Conservation (phyloP, 345 rosid species). For the Linum usitatissimum region DNA sequence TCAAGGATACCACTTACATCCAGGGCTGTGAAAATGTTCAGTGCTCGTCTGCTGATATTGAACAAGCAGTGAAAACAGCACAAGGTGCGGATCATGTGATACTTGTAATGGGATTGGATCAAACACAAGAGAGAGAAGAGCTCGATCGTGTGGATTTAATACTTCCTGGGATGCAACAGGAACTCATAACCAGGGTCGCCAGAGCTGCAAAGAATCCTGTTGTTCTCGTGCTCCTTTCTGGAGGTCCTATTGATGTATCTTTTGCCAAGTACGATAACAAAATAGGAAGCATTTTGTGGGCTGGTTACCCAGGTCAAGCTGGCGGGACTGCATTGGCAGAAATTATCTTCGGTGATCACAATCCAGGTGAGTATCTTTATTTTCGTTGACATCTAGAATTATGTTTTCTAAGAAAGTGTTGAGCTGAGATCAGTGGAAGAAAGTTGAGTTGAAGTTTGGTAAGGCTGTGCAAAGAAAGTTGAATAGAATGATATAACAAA, state of each 20-base stretch:
- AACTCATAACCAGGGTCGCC: constrained; percentile 37
- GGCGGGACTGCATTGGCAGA: constrained; percentile 67
- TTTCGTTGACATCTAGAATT: not conserved
- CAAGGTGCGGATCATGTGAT: constrained; percentile 38
- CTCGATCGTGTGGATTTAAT: constrained; percentile 37
- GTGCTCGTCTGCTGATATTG: constrained; percentile 28
- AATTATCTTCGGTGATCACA: constrained; percentile 45
- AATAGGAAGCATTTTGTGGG: constrained; percentile 44
- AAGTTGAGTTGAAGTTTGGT: too few relatives aligned
- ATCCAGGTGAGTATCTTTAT: constrained; percentile 33
- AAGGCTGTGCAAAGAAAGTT: too few relatives aligned
- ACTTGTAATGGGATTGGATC: constrained; percentile 35
- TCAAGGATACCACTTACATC: constrained; percentile 15
- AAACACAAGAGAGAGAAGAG: constrained; percentile 41
- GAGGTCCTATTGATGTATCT: constrained; percentile 41
- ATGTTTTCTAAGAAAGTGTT: too few relatives aligned
- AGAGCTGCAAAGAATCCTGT: constrained; percentile 39
- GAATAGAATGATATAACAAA: too few relatives aligned
- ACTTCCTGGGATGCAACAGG: constrained; percentile 46
- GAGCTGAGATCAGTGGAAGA: too few relatives aligned
- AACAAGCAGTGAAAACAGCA: constrained; percentile 26
- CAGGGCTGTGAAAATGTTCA: constrained; percentile 40
- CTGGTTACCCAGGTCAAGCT: constrained; percentile 61
- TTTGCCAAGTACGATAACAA: constrained; percentile 30
- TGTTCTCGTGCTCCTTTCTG: constrained; percentile 53